phyloP scores from a whole-genome alignment of 495 filamentous ascomycete species.

The Sordaria brevicollis region DNA sequence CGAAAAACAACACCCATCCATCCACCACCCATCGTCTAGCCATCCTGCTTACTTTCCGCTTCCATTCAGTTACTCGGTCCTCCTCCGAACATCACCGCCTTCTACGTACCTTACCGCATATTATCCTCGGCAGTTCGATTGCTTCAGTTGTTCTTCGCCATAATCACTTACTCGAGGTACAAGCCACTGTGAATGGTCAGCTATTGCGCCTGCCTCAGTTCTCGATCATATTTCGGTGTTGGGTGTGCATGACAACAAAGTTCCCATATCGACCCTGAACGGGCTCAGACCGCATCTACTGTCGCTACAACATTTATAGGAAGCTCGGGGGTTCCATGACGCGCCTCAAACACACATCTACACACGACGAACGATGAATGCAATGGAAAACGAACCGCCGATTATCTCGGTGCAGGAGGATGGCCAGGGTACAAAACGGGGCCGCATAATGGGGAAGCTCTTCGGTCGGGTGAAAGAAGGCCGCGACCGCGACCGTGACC shows the following conservation, averaged over 20 bases:
- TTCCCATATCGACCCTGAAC: background rate
- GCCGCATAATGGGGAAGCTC: conserved; percentile 40
- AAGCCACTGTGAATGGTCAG: background rate
- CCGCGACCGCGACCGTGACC: conserved; percentile 25
- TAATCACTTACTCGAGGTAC: background rate
- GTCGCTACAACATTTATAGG: background rate
- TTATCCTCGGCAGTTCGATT: background rate
- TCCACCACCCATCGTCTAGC: background rate
- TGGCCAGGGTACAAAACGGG: conserved; percentile 26
- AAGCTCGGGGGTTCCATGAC: conserved; percentile 11
- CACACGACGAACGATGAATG: conserved; percentile 10
- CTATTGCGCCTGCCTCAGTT: too few relatives aligned
- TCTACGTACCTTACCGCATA: background rate
- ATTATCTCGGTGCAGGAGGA: conserved; percentile 22
- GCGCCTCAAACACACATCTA: conserved; percentile 5
- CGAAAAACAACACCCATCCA: background rate
- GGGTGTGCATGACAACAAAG: background rate
- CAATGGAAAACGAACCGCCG: conserved; percentile 36
- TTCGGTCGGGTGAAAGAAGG: conserved; percentile 19
- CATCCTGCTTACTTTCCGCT: background rate
- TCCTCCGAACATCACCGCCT: background rate
- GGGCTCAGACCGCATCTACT: background rate
- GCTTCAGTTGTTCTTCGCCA: background rate
- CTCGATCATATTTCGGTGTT: background rate
- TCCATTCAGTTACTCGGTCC: background rate